A percentile compares a stretch with the other conserved stretches of the same genome.
Conservation (phyloP, 2,329 filamentous ascomycete species). For the Penicillium sp. region DNA sequence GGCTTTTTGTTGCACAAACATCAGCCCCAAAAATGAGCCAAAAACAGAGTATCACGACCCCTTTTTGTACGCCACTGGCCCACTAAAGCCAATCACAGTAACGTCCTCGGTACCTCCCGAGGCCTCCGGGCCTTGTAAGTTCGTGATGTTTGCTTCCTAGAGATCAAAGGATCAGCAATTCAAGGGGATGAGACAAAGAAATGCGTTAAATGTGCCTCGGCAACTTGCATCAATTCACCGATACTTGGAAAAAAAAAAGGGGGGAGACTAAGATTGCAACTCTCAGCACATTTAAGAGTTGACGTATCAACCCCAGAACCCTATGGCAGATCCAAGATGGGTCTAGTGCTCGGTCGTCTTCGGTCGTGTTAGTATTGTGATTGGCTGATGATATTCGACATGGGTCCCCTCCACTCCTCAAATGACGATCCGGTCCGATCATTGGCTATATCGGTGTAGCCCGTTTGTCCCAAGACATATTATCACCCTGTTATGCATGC, state of each 20-base stretch:
- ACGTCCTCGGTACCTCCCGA: conserved; percentile 15
- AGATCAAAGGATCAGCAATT: neutral
- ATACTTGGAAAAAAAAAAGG: neutral
- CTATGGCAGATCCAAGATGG: conserved; percentile 12
- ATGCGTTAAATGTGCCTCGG: neutral
- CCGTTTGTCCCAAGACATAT: neutral
- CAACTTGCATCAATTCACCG: neutral
- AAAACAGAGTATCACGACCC: neutral
- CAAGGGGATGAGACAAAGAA: neutral
- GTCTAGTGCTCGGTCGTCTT: conserved; percentile 14
- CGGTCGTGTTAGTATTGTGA: conserved; percentile 1
- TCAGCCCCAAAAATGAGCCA: conserved; percentile 1
- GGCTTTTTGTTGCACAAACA: conserved; percentile 10
- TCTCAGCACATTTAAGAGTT: conserved; percentile 13
- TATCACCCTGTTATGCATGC: conserved; percentile 11
- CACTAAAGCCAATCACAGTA: conserved; percentile 9
- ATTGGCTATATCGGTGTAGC: conserved; percentile 12
- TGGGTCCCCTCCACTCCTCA: neutral
- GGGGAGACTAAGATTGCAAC: neutral
- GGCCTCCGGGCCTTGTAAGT: neutral
- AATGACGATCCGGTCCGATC: conserved; percentile 13
- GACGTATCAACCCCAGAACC: conserved; percentile 23
- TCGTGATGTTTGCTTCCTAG: conserved; percentile 2
- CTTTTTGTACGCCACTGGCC: conserved; percentile 6
- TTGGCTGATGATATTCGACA: neutral